Conservation (phyloP, 2,329 filamentous ascomycete genomes). For the Ophiostoma australiae region DNA sequence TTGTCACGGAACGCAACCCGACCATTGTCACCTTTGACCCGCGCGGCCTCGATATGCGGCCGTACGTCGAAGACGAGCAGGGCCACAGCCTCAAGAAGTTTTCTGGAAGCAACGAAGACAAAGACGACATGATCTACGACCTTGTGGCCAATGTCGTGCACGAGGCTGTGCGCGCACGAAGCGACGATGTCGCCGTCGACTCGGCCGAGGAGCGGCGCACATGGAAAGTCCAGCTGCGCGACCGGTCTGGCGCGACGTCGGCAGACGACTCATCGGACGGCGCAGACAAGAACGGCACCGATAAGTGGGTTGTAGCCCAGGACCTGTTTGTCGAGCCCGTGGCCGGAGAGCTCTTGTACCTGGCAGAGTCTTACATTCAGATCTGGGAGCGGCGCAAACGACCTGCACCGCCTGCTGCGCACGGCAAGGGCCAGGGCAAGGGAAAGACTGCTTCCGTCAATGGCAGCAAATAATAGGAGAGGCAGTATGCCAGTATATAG, state of each 20-base stretch:
- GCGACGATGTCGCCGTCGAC: constrained; percentile 73
- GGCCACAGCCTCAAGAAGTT: constrained; percentile 32
- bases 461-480: constrained; percentile 3
- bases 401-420: constrained; percentile 28
- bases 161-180: constrained; percentile 67
- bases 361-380: constrained; percentile 92
- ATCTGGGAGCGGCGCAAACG: constrained; percentile 75
- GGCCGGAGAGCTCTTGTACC: constrained; percentile 81
- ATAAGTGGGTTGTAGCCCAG: constrained; percentile 87
- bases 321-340: constrained; percentile 90
- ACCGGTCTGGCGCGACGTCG: constrained; percentile 60
- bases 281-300: not conserved
- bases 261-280: not conserved
- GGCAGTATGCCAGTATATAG: not conserved
- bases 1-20: constrained; percentile 90
- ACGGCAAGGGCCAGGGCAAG: constrained; percentile 25
- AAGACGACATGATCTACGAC: constrained; percentile 93
- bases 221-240: constrained; percentile 87
- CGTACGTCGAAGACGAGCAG: constrained; percentile 80
- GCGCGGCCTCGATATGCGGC: constrained; percentile 73
- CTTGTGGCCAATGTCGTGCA: constrained; percentile 91
- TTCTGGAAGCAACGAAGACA: constrained; percentile 64
- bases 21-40: constrained; percentile 97
- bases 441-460: not conserved
- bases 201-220: constrained; percentile 82